phyloP scores from a whole-genome alignment of 202 grass and related monocot species.

The Tripidium arundinaceum region DNA sequence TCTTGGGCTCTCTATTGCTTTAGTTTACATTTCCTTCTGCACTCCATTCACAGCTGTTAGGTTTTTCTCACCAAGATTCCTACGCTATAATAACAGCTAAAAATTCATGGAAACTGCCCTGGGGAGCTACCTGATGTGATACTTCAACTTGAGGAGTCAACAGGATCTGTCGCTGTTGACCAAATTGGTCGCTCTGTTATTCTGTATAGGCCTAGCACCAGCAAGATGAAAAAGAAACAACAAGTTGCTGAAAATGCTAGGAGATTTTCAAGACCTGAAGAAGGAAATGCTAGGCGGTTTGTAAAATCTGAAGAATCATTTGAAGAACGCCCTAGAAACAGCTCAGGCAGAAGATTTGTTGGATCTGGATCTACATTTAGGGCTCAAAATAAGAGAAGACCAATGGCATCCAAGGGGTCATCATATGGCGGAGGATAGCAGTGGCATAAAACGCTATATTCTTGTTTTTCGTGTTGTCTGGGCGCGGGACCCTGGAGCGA shows the following conservation, averaged over 20 bases:
- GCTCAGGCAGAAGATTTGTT: constrained; percentile 27
- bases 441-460: background rate
- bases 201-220: constrained; percentile 85
- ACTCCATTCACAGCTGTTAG: constrained; percentile 19
- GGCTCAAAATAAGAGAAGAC: constrained; percentile 36
- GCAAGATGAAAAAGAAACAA: constrained; percentile 80
- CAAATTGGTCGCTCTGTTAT: constrained; percentile 85
- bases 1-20: constrained; percentile 8
- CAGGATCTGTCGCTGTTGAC: constrained; percentile 63
- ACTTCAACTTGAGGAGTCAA: constrained; percentile 79
- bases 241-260: constrained; percentile 29
- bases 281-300: constrained; percentile 23
- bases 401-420: constrained; percentile 25
- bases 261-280: constrained; percentile 31
- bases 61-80: constrained; percentile 16
- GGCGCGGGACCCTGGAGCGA: background rate
- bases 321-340: constrained; percentile 33
- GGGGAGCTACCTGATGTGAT: constrained; percentile 62
- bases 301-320: constrained; percentile 34
- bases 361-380: constrained; percentile 40
- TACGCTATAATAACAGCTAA: constrained; percentile 63
- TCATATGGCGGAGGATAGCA: constrained; percentile 34
- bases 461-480: background rate
- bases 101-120: constrained; percentile 81
- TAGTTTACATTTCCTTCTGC: background rate